Conservation (phyloP, 768 basidiomycete species). For the Rhizopogon sp. region DNA sequence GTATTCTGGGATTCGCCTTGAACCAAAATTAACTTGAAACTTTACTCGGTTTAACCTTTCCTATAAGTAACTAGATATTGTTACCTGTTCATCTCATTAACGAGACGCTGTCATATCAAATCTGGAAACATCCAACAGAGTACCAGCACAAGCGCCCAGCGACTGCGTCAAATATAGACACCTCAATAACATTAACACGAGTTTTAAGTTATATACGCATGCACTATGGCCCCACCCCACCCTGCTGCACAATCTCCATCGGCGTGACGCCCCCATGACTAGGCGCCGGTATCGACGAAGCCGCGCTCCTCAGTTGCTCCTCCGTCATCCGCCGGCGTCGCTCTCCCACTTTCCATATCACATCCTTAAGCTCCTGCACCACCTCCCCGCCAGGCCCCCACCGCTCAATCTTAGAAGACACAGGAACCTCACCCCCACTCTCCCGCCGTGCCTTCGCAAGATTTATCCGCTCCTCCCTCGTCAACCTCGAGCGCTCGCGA, state of each 20-base stretch:
- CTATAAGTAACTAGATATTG: no score
- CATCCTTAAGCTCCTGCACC: slow-evolving; percentile 80
- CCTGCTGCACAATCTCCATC: slow-evolving; percentile 35
- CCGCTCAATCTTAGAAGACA: slow-evolving; percentile 30
- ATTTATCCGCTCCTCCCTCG: slow-evolving; percentile 71
- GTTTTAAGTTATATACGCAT: background rate
- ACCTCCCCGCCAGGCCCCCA: slow-evolving; percentile 79
- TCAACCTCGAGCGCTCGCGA: slow-evolving; percentile 61
- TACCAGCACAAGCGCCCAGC: no score
- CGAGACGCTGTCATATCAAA: no score
- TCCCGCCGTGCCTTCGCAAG: slow-evolving; percentile 52
- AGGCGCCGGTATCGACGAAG: slow-evolving; percentile 5
- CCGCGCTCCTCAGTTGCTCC: slow-evolving; percentile 5
- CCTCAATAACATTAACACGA: background rate
- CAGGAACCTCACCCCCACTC: slow-evolving; percentile 25
- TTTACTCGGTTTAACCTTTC: background rate
- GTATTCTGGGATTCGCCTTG: slow-evolving; percentile 25
- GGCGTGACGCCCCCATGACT: slow-evolving; percentile 17
- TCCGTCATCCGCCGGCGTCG: slow-evolving; percentile 49
- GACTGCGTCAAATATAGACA: background rate
- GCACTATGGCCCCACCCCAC: slow-evolving; percentile 1
- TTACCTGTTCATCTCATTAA: no score
- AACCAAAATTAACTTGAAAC: background rate
- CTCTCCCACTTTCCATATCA: slow-evolving; percentile 84
- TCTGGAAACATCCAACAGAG: no score